Percentiles rank a stretch among this genome's conserved stretches.
Evolutionary conservation across 345 rosid species (phyloP).

Genomic region (Odontarrhena argentea): DNA sequence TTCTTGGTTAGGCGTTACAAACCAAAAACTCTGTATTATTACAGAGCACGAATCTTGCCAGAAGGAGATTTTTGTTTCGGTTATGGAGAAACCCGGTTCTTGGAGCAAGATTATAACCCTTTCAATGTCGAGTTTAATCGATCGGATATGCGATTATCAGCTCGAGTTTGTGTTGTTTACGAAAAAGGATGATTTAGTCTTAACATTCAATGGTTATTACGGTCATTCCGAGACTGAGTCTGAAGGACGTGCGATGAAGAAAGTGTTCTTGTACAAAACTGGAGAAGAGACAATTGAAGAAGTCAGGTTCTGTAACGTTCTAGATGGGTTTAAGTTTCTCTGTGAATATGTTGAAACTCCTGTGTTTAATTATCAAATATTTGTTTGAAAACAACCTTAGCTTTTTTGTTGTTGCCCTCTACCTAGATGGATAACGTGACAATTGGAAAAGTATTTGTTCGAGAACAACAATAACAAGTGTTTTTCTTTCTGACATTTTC

Average conservation of each 20-base stretch:
- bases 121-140: conserved; percentile 24
- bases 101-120: conserved; percentile 35
- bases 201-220: background rate
- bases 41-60: conserved; percentile 20
- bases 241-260: conserved; percentile 16
- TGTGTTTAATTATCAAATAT: conserved; percentile 10
- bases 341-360: conserved; percentile 28
- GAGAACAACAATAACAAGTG: no score
- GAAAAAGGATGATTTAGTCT: conserved; percentile 26
- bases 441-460: no score
- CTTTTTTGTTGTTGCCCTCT: background rate
- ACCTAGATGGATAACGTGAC: no score
- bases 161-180: conserved; percentile 27
- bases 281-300: conserved; percentile 1
- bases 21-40: conserved; percentile 17
- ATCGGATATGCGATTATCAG: conserved; percentile 8
- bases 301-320: conserved; percentile 8
- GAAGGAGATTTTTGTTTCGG: conserved; percentile 26
- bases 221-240: background rate
- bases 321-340: conserved; percentile 11
- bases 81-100: conserved; percentile 31
- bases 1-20: conserved; percentile 35
- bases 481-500: no score
- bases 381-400: conserved; percentile 11
- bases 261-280: conserved; percentile 24